A percentile compares a stretch with the other conserved stretches of the same genome.
Conservation (phyloP, 257 asterid species). For the Nicotiana obtusifolia region DNA sequence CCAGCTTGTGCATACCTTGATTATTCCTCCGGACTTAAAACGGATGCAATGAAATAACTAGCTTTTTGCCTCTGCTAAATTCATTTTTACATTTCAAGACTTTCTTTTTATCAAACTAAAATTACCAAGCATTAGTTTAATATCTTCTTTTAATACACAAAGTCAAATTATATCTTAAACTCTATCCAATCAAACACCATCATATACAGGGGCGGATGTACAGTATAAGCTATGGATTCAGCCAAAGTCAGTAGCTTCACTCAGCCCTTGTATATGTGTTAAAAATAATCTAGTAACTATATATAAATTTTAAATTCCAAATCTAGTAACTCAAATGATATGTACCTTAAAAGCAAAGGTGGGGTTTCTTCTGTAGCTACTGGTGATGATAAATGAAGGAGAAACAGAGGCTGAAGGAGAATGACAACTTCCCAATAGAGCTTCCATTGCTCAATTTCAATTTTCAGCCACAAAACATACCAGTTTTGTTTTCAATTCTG, state of each 20-base stretch:
- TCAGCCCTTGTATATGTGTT: too few species aligned
- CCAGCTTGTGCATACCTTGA: not conserved
- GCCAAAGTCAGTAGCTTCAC: too few species aligned
- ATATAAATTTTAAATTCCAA: too few species aligned
- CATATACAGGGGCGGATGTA: too few species aligned
- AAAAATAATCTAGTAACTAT: too few species aligned
- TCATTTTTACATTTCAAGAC: not conserved
- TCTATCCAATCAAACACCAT: not conserved
- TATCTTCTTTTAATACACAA: not conserved
- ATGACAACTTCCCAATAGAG: slow-evolving; percentile 33
- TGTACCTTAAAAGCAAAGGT: slow-evolving; percentile 30
- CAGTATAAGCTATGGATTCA: too few species aligned
- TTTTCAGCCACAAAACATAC: slow-evolving; percentile 22
- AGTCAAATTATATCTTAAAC: not conserved
- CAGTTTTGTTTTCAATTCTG: not conserved
- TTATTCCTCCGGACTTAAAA: not conserved
- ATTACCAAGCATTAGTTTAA: not conserved
- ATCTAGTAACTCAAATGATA: too few species aligned
- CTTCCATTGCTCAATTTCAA: slow-evolving; percentile 41
- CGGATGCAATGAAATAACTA: not conserved
- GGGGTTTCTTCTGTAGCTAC: slow-evolving; percentile 19
- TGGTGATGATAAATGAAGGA: slow-evolving; percentile 18
- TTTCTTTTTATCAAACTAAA: not conserved
- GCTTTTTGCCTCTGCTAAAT: not conserved
- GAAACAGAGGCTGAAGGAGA: slow-evolving; percentile 26